Evolutionary conservation across 441 rosid genomes (phyloP), one percentile per base, ranked within the genome.

Genomic region (Mallotus repandus): DNA sequence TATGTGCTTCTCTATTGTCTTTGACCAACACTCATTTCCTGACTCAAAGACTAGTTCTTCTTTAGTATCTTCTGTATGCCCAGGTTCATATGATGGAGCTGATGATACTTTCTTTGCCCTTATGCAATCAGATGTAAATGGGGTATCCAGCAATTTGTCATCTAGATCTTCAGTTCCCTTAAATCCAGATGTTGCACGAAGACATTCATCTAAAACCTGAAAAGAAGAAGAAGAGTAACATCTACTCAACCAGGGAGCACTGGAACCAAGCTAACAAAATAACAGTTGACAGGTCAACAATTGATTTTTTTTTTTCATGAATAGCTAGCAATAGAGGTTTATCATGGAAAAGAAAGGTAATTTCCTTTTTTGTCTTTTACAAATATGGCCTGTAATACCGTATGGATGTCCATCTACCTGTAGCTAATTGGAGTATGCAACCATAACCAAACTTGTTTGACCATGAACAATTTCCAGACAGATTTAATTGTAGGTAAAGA

Each of bases 171-270:
- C 99, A 25, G 91, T 92, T 85, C 98, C 99, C 80, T 84, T 89
- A 79, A 87, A 92, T 82, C 98, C 98, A 89, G 91, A 91, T 79
- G 89, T 78, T 66, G 94, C 98, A 71, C 98, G 92, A 77, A 95
- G 96, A 78, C 89, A 87, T 76, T 88, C 96, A 85, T 95, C 99
- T 84, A 92, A 84, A 72, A 89, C 97, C 97, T 95, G 85, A 74
- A 84, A 71, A 52, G 71, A 12, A 63, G 52, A 72, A 62, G 53
- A 29, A 46, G 7, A 35, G 45, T 25, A 14, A 43, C 57, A 41
- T 38, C 73, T 53, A 22, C 29, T 55, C n/a, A 25, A 52, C 2
- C 55, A 41, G 2, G 50, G 29, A 32, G 35, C 50, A 7, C 9
- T 52, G 46, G 15, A 32, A 66, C 53, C 49, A 16, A 18, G 38